These are phyloP conservation scores for Magnaporthales sp. DNA, from an alignment of 2,329 filamentous ascomycete genomes.

Conservation along the genomic window DNA sequence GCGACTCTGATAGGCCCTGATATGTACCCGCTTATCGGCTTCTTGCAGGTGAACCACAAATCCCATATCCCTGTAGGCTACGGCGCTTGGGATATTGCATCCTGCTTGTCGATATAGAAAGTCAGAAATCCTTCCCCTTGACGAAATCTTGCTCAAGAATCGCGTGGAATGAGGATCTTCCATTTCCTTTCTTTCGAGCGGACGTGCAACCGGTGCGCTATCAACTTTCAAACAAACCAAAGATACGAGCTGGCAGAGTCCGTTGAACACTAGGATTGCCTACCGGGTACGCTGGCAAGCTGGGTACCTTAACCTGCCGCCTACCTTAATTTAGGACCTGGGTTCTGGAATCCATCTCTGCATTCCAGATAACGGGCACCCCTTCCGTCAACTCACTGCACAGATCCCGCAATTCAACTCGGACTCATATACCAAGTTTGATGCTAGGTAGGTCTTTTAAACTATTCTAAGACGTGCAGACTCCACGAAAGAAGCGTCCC, in stretches of 20 bases:
- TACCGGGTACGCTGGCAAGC: neutral
- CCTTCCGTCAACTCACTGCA: too few species aligned
- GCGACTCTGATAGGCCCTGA: neutral
- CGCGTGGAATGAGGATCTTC: neutral
- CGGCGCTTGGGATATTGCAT: neutral
- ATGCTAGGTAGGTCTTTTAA: neutral
- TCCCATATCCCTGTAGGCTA: neutral
- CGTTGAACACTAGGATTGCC: neutral
- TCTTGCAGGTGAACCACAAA: neutral
- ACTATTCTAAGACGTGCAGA: neutral
- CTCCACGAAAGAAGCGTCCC: neutral
- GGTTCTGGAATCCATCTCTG: neutral
- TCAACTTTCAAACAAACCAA: neutral
- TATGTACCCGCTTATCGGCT: neutral
- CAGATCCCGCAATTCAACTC: neutral
- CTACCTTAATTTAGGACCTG: too few species aligned
- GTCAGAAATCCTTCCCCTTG: neutral
- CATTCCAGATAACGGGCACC: neutral
- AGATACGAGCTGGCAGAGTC: neutral
- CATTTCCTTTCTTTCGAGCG: neutral
- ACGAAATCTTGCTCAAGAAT: neutral
- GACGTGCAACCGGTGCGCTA: neutral
- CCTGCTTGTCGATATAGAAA: neutral
- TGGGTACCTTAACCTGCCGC: neutral
- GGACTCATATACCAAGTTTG: neutral